Conservation (phyloP, 2,329 filamentous ascomycete species). For the Apiospora koreana region DNA sequence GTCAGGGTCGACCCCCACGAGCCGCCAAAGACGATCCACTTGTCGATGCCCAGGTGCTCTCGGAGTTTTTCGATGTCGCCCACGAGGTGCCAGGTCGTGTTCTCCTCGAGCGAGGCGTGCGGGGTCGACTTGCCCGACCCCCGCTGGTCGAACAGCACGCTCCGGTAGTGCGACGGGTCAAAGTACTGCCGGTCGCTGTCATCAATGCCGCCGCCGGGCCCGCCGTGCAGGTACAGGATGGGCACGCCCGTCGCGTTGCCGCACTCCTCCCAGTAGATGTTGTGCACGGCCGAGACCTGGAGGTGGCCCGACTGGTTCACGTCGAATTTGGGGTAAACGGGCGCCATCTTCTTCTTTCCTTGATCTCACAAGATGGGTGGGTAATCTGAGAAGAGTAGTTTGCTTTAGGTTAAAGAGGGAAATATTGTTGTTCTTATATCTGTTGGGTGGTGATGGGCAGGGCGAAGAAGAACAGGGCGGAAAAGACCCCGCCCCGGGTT, state of each 20-base stretch:
- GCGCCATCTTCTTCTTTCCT: constrained; percentile 20
- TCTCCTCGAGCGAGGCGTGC: constrained; percentile 34
- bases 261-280: constrained; percentile 30
- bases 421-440: too few species aligned
- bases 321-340: constrained; percentile 25
- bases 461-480: not conserved
- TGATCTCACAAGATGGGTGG: not conserved
- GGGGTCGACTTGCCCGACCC: constrained; percentile 40
- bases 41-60: constrained; percentile 34
- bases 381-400: not conserved
- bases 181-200: constrained; percentile 38
- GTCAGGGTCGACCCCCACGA: constrained; percentile 43
- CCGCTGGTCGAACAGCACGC: constrained; percentile 42
- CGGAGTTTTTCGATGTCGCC: constrained; percentile 40
- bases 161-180: constrained; percentile 32
- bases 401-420: not conserved
- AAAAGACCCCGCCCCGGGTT: not conserved
- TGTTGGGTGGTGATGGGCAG: too few species aligned
- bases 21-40: constrained; percentile 43
- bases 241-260: constrained; percentile 22
- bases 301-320: constrained; percentile 27
- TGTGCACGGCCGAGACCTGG: constrained; percentile 27
- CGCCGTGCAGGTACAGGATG: constrained; percentile 46
- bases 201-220: constrained; percentile 39
- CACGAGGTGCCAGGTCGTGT: constrained; percentile 40